phyloP scores from a whole-genome alignment of 177 flowering plant species.

The Telopea speciosissima region DNA sequence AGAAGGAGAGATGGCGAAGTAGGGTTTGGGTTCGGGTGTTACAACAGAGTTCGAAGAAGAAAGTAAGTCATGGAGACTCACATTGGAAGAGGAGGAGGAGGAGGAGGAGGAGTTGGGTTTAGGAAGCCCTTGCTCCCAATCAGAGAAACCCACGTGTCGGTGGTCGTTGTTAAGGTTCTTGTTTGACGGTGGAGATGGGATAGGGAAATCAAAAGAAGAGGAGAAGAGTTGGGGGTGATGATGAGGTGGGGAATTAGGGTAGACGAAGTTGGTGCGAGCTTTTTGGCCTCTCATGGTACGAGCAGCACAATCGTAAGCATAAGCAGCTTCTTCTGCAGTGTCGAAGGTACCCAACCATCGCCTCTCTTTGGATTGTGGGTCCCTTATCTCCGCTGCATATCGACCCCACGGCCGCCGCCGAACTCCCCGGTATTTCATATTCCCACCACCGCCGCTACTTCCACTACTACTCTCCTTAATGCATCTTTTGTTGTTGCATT shows the following conservation, averaged over 20 bases:
- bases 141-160: conserved; percentile 2
- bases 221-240: not conserved
- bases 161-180: not conserved
- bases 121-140: not conserved
- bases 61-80: conserved; percentile 25
- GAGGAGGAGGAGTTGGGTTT: not conserved
- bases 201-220: conserved; percentile 18
- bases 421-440: conserved; percentile 75
- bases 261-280: conserved; percentile 77
- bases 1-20: not conserved
- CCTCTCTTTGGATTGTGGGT: conserved; percentile 80
- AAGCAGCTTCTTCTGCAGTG: conserved; percentile 69
- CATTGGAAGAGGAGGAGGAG: too few relatives aligned
- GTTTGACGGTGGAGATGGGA: conserved; percentile 22
- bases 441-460: conserved; percentile 11
- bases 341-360: conserved; percentile 86
- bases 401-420: conserved; percentile 96
- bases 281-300: conserved; percentile 81
- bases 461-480: conserved; percentile 15
- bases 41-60: conserved; percentile 3
- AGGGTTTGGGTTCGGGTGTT: too few relatives aligned
- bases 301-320: conserved; percentile 92
- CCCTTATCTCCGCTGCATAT: conserved; percentile 56
- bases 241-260: conserved; percentile 34
- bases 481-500: conserved; percentile 35